Evolutionary conservation across 2,329 filamentous ascomycete species (phyloP), one percentile per base, ranked within the genome.

Genomic region (Elsinoe necatrix): DNA sequence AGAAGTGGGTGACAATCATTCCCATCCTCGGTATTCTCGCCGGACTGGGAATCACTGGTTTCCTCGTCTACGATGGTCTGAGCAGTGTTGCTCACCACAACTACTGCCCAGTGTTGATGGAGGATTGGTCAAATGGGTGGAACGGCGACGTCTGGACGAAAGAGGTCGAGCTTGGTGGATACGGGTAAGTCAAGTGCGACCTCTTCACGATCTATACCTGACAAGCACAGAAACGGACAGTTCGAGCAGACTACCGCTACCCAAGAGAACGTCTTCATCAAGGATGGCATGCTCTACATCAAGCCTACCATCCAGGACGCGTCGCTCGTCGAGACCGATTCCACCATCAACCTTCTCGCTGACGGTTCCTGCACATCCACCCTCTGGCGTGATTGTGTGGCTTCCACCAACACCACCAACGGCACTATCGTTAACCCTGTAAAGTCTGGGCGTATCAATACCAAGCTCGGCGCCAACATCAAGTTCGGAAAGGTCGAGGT

Each of bases 1-100:
- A 92, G 76, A 93, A 89, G 74, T 93, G 88, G 88, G 83, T 89
- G 7, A 90, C 85, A 1, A 89, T 92, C 61, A 79, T 95, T 57
- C 88, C 88, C 1, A 67, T 90, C 41, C 68, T 89, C 21, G 88
- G 87, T 47, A 80, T 93, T 51, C 48, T 83, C 2, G 59, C 90
- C 12, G 89, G 89, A 12, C 68, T 92, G 34, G 80, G 69, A 2
- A 72, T 91, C 39, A 81, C 85, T 0, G 87, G 78, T 1, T 81
- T 91, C 64, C 72, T 93, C 43, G 75, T 93, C 48, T 93, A 83
- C 77, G 85, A 91, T 62, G 89, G 89, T 3, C 68, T 91, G 37
- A 73, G 73, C 51, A 84, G 81, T 57, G 87, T 93, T 2, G 79
- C 86, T 34, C 82, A 85, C 65, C 84, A 92, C 74, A 83, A 83